phyloP scores from a whole-genome alignment of 208 protist species.

The Trypanosomatidae sp. region DNA sequence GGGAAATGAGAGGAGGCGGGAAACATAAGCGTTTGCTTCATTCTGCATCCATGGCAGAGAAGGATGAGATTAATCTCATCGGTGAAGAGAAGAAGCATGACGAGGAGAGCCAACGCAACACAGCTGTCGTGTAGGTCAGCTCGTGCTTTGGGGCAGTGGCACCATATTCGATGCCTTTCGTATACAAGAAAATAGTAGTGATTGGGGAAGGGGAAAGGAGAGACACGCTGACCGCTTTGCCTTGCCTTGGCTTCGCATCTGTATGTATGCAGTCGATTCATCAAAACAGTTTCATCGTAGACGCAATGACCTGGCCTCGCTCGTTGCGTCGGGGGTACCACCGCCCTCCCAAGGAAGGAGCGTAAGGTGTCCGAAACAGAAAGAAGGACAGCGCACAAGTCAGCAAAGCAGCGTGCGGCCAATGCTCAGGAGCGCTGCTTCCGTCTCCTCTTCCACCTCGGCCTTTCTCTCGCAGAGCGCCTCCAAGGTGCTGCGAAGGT shows the following conservation, averaged over 20 bases:
- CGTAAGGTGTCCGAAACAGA: background rate
- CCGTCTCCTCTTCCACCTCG: slow-evolving; percentile 10
- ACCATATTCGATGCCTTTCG: background rate
- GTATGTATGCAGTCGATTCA: background rate
- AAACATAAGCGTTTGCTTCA: background rate
- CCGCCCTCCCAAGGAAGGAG: background rate
- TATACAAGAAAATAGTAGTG: background rate
- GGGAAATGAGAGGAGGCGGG: background rate
- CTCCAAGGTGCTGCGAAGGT: slow-evolving; percentile 3
- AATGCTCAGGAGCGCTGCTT: slow-evolving; percentile 7
- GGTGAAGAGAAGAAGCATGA: background rate
- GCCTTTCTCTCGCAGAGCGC: slow-evolving; percentile 6
- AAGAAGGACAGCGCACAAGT: background rate
- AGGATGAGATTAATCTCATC: background rate
- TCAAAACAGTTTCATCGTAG: background rate
- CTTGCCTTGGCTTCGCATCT: background rate
- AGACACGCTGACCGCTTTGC: background rate
- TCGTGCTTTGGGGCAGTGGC: background rate
- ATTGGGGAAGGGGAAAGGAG: background rate
- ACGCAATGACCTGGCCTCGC: background rate
- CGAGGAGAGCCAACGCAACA: background rate
- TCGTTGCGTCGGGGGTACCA: background rate
- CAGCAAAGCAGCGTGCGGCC: slow-evolving; percentile 15
- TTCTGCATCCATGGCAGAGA: background rate
- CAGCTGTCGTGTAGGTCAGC: background rate